These are phyloP conservation scores for Citrullus colocynthis DNA, from an alignment of 306 rosid genomes.

Conservation along the genomic window DNA sequence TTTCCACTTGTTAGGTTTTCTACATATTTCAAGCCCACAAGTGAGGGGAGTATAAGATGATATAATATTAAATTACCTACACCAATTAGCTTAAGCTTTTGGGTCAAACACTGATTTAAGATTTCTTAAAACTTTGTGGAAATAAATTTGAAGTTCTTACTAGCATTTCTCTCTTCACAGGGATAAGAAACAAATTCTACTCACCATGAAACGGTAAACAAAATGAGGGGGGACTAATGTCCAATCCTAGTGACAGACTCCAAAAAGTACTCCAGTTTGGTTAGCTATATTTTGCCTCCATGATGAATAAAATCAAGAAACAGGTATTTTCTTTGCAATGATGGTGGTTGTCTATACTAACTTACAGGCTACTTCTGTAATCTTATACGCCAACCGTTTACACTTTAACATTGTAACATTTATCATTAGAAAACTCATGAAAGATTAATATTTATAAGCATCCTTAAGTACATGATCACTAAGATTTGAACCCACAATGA, in stretches of 20 bases:
- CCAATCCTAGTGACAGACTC: background rate
- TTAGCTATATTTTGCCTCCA: background rate
- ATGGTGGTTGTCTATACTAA: background rate
- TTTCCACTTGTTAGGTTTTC: no score
- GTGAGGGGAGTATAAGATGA: no score
- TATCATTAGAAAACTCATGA: background rate
- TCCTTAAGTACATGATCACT: background rate
- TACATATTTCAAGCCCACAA: no score
- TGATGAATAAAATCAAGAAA: background rate
- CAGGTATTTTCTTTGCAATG: background rate
- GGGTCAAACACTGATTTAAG: no score
- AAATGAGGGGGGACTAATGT: background rate
- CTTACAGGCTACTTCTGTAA: background rate
- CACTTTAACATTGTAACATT: background rate
- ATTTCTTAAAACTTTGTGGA: no score
- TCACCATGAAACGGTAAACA: background rate
- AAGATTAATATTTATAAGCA: background rate
- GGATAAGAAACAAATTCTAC: background rate
- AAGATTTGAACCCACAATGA: background rate
- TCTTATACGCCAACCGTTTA: background rate
- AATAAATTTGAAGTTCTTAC: background rate
- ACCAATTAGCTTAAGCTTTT: no score
- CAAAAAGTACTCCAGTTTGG: background rate
- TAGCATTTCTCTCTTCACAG: background rate
- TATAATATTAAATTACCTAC: no score